Percentiles rank a stretch among this genome's conserved stretches.
phyloP scores from a whole-genome alignment of 2,329 filamentous ascomycete species.

The Fusarium nanum region DNA sequence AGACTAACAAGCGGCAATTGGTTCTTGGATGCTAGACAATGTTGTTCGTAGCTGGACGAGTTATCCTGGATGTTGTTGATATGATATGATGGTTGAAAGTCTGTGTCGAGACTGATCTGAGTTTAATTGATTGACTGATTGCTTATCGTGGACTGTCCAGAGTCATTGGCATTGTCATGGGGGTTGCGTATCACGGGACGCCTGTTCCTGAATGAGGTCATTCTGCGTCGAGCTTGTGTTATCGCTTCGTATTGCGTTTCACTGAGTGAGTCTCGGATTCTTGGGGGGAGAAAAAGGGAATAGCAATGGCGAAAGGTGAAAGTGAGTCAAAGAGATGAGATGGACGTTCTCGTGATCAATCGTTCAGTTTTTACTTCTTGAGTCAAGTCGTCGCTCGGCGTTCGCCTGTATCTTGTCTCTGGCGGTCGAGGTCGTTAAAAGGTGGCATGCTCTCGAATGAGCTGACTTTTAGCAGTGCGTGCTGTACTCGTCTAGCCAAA shows the following conservation, averaged over 20 bases:
- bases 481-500: constrained; percentile 16
- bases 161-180: constrained; percentile 11
- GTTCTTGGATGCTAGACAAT: neutral
- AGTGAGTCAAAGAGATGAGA: constrained; percentile 9
- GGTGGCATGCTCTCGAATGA: constrained; percentile 46
- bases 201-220: constrained; percentile 34
- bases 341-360: constrained; percentile 32
- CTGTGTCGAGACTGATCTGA: constrained; percentile 8
- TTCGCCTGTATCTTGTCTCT: neutral
- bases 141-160: constrained; percentile 10
- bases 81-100: neutral
- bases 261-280: constrained; percentile 8
- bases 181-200: constrained; percentile 31
- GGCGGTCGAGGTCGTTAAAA: constrained; percentile 36
- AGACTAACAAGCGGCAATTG: constrained; percentile 5
- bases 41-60: constrained; percentile 1
- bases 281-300: neutral
- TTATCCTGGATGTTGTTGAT: constrained; percentile 5
- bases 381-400: neutral
- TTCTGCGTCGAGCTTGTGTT: constrained; percentile 18
- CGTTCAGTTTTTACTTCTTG: constrained; percentile 29
- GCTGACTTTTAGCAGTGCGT: constrained; percentile 23
- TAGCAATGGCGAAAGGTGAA: neutral
- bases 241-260: constrained; percentile 16
- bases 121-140: constrained; percentile 4